Conservation (phyloP, 495 filamentous ascomycete species). For the Lentithecium fluviatile region DNA sequence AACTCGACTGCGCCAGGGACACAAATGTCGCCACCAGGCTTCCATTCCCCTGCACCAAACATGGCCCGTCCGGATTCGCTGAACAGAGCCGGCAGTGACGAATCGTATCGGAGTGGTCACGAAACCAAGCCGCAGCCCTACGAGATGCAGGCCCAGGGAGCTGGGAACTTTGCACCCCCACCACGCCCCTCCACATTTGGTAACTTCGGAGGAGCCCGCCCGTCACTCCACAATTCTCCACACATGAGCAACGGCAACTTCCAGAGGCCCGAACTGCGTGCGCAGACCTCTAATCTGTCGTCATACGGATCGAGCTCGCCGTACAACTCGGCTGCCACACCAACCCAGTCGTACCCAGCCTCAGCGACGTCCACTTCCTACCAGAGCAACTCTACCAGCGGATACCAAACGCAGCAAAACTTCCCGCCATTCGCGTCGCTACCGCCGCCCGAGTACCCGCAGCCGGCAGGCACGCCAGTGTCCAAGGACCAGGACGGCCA, state of each 20-base stretch:
- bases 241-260: constrained; percentile 33
- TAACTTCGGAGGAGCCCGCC: constrained; percentile 10
- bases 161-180: constrained; percentile 29
- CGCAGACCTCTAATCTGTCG: constrained; percentile 32
- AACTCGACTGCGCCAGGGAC: constrained; percentile 14
- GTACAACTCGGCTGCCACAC: constrained; percentile 30
- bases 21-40: constrained; percentile 27
- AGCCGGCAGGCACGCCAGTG: constrained; percentile 2
- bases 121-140: constrained; percentile 24
- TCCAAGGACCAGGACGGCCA: constrained; percentile 27
- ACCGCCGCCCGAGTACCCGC: constrained; percentile 31
- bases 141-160: constrained; percentile 21
- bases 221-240: constrained; percentile 25
- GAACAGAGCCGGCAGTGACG: constrained; percentile 29
- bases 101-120: constrained; percentile 30
- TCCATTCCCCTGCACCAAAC: constrained; percentile 30
- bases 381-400: constrained; percentile 10
- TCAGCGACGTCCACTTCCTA: constrained; percentile 23
- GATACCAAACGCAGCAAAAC: constrained; percentile 34
- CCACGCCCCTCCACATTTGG: constrained; percentile 29
- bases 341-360: constrained; percentile 26
- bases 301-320: constrained; percentile 34
- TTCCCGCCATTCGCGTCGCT: constrained; percentile 33
- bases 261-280: constrained; percentile 24
- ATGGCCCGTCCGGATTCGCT: constrained; percentile 19